phyloP scores from a whole-genome alignment of 2,329 filamentous ascomycete species.

The Trichoderma koningiopsis region DNA sequence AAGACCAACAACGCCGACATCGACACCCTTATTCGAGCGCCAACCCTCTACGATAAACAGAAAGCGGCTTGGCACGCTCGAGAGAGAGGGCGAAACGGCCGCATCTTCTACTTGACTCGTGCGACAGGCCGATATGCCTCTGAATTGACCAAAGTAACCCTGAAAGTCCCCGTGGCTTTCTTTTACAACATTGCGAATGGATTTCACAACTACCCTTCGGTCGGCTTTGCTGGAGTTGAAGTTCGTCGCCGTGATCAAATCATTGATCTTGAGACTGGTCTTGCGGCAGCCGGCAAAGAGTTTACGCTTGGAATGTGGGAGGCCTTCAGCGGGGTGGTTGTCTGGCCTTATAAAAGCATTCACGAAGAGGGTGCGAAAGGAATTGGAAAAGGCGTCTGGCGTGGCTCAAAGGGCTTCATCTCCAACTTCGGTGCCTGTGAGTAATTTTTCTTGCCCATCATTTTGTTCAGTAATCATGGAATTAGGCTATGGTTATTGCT shows the following conservation, averaged over 20 bases:
- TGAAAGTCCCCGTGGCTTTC: slow-evolving; percentile 69
- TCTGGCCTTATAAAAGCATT: slow-evolving; percentile 64
- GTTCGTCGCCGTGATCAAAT: slow-evolving; percentile 67
- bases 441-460: not conserved
- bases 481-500: not conserved
- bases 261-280: slow-evolving; percentile 61
- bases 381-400: slow-evolving; percentile 59
- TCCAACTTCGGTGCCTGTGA: slow-evolving; percentile 47
- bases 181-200: slow-evolving; percentile 69
- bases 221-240: slow-evolving; percentile 61
- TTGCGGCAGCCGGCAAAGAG: slow-evolving; percentile 66
- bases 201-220: slow-evolving; percentile 71
- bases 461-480: not conserved
- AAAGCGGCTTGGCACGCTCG: slow-evolving; percentile 33
- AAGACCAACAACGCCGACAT: slow-evolving; percentile 54
- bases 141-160: slow-evolving; percentile 61
- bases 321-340: slow-evolving; percentile 67
- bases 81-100: slow-evolving; percentile 35
- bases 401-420: slow-evolving; percentile 46
- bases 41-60: slow-evolving; percentile 30
- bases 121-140: slow-evolving; percentile 57
- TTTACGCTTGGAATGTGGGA: slow-evolving; percentile 67
- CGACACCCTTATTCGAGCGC: slow-evolving; percentile 24
- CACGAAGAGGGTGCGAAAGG: slow-evolving; percentile 64
- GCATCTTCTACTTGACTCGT: slow-evolving; percentile 34